These are phyloP conservation scores for Tolypocladium cylindrosporum DNA, from an alignment of 2,329 filamentous ascomycete species.

Conservation along the genomic window DNA sequence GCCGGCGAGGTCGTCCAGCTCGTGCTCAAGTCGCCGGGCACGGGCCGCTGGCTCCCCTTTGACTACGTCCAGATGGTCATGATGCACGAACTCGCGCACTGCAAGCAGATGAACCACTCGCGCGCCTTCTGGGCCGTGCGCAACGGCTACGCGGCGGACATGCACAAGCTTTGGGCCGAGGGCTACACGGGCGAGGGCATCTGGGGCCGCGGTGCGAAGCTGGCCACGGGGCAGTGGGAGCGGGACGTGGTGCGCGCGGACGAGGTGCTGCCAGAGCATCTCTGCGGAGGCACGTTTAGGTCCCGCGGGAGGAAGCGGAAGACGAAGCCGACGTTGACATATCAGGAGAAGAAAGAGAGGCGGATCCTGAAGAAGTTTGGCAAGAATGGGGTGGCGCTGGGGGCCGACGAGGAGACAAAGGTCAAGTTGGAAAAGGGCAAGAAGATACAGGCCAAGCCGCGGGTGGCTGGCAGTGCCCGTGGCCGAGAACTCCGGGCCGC, in stretches of 20 bases:
- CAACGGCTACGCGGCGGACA: constrained; percentile 60
- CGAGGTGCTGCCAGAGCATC: constrained; percentile 55
- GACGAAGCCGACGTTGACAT: constrained; percentile 43
- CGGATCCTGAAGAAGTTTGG: constrained; percentile 71
- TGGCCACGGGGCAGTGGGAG: constrained; percentile 53
- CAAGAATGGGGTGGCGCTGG: constrained; percentile 55
- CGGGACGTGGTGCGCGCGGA: constrained; percentile 38
- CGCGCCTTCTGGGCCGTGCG: constrained; percentile 71
- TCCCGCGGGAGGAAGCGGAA: constrained; percentile 48
- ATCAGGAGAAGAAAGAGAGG: constrained; percentile 63
- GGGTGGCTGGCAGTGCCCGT: constrained; percentile 63
- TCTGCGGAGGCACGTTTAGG: constrained; percentile 74
- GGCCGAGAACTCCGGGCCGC: constrained; percentile 68
- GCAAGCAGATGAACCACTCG: constrained; percentile 86
- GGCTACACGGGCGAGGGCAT: constrained; percentile 73
- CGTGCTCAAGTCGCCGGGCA: constrained; percentile 58
- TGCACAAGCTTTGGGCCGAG: constrained; percentile 59
- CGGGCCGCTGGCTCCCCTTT: constrained; percentile 68
- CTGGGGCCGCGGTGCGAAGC: constrained; percentile 62
- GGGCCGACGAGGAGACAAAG: constrained; percentile 58
- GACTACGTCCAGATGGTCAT: constrained; percentile 87
- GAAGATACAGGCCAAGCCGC: constrained; percentile 52
- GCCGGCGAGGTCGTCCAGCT: constrained; percentile 80
- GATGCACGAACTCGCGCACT: constrained; percentile 87
- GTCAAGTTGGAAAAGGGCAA: constrained; percentile 58